phyloP scores from a whole-genome alignment of 2,329 filamentous ascomycete genomes.

The Coniochaeta sp. region DNA sequence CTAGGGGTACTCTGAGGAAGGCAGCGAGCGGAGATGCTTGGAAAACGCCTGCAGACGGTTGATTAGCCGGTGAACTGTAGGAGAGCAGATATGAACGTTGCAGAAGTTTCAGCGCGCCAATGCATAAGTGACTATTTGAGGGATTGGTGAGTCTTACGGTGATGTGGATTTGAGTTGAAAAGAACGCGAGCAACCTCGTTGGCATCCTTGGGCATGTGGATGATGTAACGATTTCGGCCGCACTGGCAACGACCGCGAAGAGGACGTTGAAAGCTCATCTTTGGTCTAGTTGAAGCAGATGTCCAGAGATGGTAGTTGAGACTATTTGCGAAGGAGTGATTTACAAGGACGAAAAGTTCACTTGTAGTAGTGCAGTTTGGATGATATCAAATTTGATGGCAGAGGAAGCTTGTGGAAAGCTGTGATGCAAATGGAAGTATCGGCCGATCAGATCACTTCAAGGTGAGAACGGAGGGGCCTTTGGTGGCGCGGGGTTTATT shows the following conservation, averaged over 20 bases:
- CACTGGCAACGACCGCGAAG: conserved; percentile 77
- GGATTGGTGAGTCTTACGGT: conserved; percentile 52
- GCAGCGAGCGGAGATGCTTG: conserved; percentile 68
- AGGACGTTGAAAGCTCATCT: conserved; percentile 38
- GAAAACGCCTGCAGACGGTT: conserved; percentile 43
- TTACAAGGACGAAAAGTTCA: background rate
- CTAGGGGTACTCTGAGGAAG: conserved; percentile 74
- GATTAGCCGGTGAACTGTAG: background rate
- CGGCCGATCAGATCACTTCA: background rate
- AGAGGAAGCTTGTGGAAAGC: background rate
- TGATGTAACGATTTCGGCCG: conserved; percentile 74
- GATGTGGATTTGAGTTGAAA: conserved; percentile 62
- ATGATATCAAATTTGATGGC: background rate
- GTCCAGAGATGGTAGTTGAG: background rate
- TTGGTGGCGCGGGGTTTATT: background rate
- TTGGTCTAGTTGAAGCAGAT: background rate
- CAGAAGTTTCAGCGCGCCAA: background rate
- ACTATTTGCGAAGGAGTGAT: background rate
- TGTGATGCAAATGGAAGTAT: background rate
- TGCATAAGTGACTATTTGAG: background rate
- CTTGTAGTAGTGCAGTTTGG: background rate
- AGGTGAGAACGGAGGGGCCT: background rate
- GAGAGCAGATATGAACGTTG: background rate
- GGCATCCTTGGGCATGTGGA: conserved; percentile 56
- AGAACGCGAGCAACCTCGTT: conserved; percentile 57